Evolutionary conservation across 495 filamentous ascomycete genomes (phyloP).

Genomic region (Ascobolus immersus): DNA sequence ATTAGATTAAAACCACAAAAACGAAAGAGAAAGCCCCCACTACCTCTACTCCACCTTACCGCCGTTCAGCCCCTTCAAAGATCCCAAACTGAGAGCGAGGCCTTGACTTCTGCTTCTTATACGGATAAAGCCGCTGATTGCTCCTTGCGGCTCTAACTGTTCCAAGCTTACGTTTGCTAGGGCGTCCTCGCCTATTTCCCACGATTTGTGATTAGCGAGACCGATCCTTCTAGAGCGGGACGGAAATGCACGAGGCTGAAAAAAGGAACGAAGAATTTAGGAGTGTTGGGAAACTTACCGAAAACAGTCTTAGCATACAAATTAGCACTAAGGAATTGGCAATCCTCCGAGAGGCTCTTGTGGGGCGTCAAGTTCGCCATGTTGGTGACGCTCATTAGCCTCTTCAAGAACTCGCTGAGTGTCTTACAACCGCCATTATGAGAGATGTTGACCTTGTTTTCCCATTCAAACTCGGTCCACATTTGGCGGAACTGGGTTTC

Average conservation of each 20-base stretch:
- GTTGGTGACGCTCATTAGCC: conserved; percentile 91
- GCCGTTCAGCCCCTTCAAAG: conserved; percentile 85
- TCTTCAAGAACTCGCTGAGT: conserved; percentile 73
- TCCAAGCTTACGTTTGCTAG: conserved; percentile 95
- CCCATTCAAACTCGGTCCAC: conserved; percentile 99
- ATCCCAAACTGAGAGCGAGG: conserved; percentile 76
- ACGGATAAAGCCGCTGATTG: conserved; percentile 93
- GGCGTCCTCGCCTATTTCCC: conserved; percentile 70
- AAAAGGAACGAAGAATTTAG: background rate
- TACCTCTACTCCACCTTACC: conserved; percentile 36
- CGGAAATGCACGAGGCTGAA: background rate
- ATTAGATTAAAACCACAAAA: too few species aligned
- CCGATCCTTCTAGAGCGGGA: background rate
- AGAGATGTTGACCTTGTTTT: conserved; percentile 99
- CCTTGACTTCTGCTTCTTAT: conserved; percentile 96
- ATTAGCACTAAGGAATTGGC: conserved; percentile 92
- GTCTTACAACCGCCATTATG: conserved; percentile 86
- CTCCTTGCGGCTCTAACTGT: conserved; percentile 84
- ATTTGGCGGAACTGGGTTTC: conserved; percentile 98
- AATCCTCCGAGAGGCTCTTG: conserved; percentile 87
- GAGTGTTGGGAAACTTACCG: conserved; percentile 37
- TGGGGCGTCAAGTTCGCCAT: conserved; percentile 97
- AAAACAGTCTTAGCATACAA: conserved; percentile 95
- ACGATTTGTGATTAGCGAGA: conserved; percentile 9
- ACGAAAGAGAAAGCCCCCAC: too few species aligned